Percentiles rank a stretch among this genome's conserved stretches.
These are phyloP conservation scores for Monilinia aucupariae DNA, from an alignment of 2,329 filamentous ascomycete species.

Conservation along the genomic window DNA sequence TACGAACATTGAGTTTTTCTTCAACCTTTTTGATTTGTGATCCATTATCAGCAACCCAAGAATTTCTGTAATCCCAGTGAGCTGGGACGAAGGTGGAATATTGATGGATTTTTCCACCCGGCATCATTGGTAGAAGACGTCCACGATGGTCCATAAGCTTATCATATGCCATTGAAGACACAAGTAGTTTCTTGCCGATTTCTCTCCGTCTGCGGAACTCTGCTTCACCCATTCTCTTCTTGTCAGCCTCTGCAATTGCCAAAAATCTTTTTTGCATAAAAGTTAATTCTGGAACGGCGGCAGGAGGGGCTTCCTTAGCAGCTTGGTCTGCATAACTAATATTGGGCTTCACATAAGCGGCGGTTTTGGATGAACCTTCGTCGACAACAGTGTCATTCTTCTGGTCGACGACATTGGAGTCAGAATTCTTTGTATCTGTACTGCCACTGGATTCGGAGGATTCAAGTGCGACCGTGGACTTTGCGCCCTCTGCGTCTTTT, in stretches of 20 bases:
- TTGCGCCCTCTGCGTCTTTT: too few species aligned
- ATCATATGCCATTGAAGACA: fast-evolving
- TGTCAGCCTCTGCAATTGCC: background rate
- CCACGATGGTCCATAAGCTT: background rate
- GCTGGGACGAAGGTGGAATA: background rate
- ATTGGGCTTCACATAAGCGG: background rate
- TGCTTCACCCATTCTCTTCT: background rate
- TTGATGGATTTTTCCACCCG: background rate
- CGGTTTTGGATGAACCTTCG: background rate
- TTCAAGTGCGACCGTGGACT: too few species aligned
- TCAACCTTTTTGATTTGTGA: background rate
- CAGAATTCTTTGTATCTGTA: background rate
- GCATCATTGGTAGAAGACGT: background rate
- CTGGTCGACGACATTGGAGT: too few species aligned
- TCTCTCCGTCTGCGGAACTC: background rate
- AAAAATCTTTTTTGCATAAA: background rate
- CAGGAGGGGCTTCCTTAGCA: background rate
- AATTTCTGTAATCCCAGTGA: background rate
- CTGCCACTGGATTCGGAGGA: too few species aligned
- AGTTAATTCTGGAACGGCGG: background rate
- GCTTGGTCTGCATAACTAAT: background rate
- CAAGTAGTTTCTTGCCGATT: background rate
- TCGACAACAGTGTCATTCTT: background rate
- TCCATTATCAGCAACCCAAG: background rate
- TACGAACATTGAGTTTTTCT: background rate